Evolutionary conservation across 164 flowering plant genomes (phyloP), one percentile per base, ranked within the genome.

Genomic region (Chimonanthus praecox): DNA sequence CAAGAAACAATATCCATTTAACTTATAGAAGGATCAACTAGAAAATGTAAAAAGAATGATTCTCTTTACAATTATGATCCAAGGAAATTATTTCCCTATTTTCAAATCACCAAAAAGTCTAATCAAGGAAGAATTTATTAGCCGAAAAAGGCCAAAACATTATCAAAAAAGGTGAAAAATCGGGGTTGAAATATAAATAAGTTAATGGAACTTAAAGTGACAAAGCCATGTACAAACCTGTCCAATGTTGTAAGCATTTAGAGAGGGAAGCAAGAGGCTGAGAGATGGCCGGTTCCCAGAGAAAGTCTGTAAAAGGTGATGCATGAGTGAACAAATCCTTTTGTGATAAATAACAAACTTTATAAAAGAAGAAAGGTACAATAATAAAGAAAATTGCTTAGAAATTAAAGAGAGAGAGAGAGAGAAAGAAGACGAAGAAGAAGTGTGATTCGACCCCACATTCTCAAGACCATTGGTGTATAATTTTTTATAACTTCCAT

Each of bases 241-340:
- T 50, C 99, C 99, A 81, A 95, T 81, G 72, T 84, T 89, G 81
- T 90, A 95, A 75, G 98, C 97, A 86, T 82, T 83, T 77, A 95
- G 76, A 58, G 85, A 78, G n/a, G 99, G 93, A 73, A 95, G 94
- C 71, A 95, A 83, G 77, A 95, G 86, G 84, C 98, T 87, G 73
- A 95, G 81, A 74, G 98, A 93, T 68, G 98, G 99, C 58, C 99
- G 87, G 72, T 93, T 93, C 70, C 99, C 99, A 71, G 96, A 72
- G 86, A 95, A 93, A 6, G 96, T 95, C 99, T 95, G 92, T 71
- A 51, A 43, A 79, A 72, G 47, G 67, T 4, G 76, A 70, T 6
- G 50, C 50, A 48, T 9, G 45, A 44, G 48, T 0, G n/a, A 66
- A 43, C 60, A 13, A 54, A 10, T 4, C 60, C 60, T 54, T 54